Conservation (phyloP, 441 rosid genomes). For the Croton laevigatus region DNA sequence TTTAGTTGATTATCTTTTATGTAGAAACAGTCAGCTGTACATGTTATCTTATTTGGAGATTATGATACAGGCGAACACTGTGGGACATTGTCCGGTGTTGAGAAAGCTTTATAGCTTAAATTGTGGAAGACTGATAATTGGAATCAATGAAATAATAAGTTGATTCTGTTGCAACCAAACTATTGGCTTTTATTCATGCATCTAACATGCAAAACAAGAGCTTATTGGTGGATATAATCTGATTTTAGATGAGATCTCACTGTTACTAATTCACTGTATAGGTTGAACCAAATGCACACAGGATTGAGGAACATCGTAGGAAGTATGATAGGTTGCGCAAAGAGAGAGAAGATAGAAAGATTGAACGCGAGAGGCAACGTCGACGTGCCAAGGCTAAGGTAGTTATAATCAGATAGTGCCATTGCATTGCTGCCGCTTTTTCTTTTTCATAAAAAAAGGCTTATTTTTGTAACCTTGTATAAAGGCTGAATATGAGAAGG, state of each 20-base stretch:
- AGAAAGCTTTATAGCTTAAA: neutral
- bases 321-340: conserved; percentile 83
- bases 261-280: conserved; percentile 27
- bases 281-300: conserved; percentile 95
- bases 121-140: neutral
- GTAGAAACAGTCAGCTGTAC: neutral
- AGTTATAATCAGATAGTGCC: conserved; percentile 6
- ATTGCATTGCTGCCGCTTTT: conserved; percentile 9
- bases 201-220: neutral
- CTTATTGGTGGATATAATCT: neutral
- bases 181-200: neutral
- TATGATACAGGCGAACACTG: neutral
- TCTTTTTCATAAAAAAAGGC: neutral
- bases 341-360: conserved; percentile 80
- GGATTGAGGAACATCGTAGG: conserved; percentile 87
- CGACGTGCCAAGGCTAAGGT: conserved; percentile 96
- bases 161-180: neutral
- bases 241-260: neutral
- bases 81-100: neutral
- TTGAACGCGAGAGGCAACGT: conserved; percentile 63
- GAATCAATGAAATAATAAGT: neutral
- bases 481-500: conserved; percentile 93
- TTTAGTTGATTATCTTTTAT: neutral
- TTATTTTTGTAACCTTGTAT: conserved; percentile 14
- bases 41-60: neutral